Evolutionary conservation across 2,329 filamentous ascomycete species (phyloP).

Genomic region (Venturia oleaginea): DNA sequence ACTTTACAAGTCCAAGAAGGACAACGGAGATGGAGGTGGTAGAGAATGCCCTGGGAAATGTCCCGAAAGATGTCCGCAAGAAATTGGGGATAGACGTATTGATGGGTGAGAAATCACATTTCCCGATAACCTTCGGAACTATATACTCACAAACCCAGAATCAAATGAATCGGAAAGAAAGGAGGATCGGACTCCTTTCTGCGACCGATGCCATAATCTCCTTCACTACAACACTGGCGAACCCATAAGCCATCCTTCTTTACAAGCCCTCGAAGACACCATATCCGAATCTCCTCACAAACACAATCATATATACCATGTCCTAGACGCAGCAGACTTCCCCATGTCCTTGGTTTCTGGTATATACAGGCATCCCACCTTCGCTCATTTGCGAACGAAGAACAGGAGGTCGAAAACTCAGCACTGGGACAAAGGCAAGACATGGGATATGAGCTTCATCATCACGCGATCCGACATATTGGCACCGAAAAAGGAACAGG

Average conservation of each 20-base stretch:
- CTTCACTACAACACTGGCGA: constrained; percentile 63
- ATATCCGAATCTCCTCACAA: constrained; percentile 82
- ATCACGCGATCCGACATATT: constrained; percentile 83
- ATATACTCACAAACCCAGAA: not conserved
- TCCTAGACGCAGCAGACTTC: constrained; percentile 92
- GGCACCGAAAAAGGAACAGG: constrained; percentile 72
- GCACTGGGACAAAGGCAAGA: constrained; percentile 58
- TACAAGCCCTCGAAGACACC: constrained; percentile 73
- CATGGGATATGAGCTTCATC: constrained; percentile 72
- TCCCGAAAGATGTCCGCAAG: constrained; percentile 22
- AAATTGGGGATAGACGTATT: constrained; percentile 23
- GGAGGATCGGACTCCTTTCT: constrained; percentile 47
- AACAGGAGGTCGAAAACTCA: constrained; percentile 67
- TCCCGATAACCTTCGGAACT: not conserved
- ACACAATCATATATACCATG: constrained; percentile 89
- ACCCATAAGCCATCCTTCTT: constrained; percentile 69
- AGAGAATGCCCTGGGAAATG: constrained; percentile 25
- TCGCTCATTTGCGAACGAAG: constrained; percentile 65
- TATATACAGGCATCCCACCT: constrained; percentile 59
- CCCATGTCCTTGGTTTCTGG: constrained; percentile 83
- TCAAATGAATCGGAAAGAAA: not conserved
- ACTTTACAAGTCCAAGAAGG: constrained; percentile 22
- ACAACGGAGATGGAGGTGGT: constrained; percentile 29
- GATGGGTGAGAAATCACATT: constrained; percentile 7
- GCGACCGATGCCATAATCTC: constrained; percentile 79